These are phyloP conservation scores for Pythium grandisporangium DNA, from an alignment of 352 stramenopile species.

Conservation along the genomic window DNA sequence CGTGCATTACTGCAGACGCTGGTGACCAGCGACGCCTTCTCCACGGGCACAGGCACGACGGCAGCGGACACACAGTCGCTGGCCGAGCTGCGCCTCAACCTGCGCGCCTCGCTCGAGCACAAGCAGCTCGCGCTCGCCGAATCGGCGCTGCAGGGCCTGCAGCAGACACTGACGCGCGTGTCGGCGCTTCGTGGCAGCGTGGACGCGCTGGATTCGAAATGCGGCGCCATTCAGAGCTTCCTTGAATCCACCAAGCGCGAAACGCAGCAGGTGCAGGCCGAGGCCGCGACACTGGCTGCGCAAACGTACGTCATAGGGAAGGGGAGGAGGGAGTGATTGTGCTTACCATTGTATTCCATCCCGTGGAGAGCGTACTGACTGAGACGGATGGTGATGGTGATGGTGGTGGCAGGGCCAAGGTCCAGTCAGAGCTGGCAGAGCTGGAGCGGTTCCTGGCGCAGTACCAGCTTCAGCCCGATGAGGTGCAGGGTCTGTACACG, in stretches of 20 bases:
- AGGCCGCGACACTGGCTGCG: conserved; percentile 26
- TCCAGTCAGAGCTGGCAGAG: conserved; percentile 37
- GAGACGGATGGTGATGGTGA: not conserved
- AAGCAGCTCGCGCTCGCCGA: conserved; percentile 47
- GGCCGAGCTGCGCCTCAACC: conserved; percentile 26
- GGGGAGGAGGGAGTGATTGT: not conserved
- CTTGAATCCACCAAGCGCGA: conserved; percentile 51
- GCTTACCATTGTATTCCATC: no score
- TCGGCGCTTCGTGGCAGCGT: conserved; percentile 23
- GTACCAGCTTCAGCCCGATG: conserved; percentile 63
- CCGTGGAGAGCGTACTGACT: no score
- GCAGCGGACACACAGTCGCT: conserved; percentile 5
- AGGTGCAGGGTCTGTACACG: conserved; percentile 45
- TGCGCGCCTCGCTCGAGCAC: conserved; percentile 35
- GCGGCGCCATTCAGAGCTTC: conserved; percentile 34
- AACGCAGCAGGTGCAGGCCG: conserved; percentile 54
- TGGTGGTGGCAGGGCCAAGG: conserved; percentile 17
- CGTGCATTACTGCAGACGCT: conserved; percentile 48
- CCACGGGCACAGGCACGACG: not conserved
- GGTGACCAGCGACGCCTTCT: conserved; percentile 16
- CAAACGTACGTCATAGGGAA: conserved; percentile 40
- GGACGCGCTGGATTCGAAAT: conserved; percentile 35
- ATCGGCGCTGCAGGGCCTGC: conserved; percentile 26
- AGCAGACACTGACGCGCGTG: conserved; percentile 30
- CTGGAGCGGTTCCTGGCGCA: conserved; percentile 49